Evolutionary conservation across 495 filamentous ascomycete species (phyloP).

Genomic region (Penicillium canariense): DNA sequence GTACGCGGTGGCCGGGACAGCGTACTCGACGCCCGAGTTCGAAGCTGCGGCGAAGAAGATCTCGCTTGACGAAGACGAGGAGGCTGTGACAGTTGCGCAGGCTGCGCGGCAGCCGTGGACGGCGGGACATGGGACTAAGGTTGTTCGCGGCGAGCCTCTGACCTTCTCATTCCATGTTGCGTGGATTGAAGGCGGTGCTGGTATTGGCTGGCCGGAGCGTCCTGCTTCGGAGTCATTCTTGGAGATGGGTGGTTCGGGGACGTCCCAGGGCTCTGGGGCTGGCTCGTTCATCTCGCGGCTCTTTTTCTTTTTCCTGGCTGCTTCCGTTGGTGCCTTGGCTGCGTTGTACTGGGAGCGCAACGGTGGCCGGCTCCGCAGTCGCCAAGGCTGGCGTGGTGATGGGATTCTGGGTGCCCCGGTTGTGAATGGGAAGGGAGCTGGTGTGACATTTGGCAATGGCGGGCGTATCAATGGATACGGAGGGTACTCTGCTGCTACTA

Average conservation of each 20-base stretch:
- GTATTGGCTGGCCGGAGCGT: conserved; percentile 43
- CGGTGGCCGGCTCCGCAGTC: conserved; percentile 34
- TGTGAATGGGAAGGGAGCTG: conserved; percentile 27
- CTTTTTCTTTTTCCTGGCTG: conserved; percentile 43
- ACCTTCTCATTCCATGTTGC: conserved; percentile 76
- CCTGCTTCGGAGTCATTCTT: conserved; percentile 35
- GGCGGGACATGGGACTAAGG: conserved; percentile 49
- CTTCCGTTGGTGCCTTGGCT: conserved; percentile 45
- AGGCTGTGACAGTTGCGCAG: conserved; percentile 35
- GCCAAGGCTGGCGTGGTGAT: conserved; percentile 36
- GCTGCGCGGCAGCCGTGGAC: conserved; percentile 48
- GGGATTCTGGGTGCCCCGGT: conserved; percentile 42
- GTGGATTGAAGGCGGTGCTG: conserved; percentile 75
- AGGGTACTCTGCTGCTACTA: conserved; percentile 35
- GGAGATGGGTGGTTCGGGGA: conserved; percentile 28
- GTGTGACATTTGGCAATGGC: conserved; percentile 45
- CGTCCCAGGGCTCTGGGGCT: conserved; percentile 8
- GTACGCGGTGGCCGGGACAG: conserved; percentile 79
- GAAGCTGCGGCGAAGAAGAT: conserved; percentile 33
- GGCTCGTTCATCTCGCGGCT: conserved; percentile 34
- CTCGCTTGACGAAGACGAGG: conserved; percentile 37
- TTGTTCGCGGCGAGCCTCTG: conserved; percentile 85
- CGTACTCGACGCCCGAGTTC: conserved; percentile 78
- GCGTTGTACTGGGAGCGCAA: conserved; percentile 47
- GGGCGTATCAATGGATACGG: conserved; percentile 52